Percentiles rank a stretch among this genome's conserved stretches.
Conservation (phyloP, 345 rosid species). For the Clarkia xantiana region DNA sequence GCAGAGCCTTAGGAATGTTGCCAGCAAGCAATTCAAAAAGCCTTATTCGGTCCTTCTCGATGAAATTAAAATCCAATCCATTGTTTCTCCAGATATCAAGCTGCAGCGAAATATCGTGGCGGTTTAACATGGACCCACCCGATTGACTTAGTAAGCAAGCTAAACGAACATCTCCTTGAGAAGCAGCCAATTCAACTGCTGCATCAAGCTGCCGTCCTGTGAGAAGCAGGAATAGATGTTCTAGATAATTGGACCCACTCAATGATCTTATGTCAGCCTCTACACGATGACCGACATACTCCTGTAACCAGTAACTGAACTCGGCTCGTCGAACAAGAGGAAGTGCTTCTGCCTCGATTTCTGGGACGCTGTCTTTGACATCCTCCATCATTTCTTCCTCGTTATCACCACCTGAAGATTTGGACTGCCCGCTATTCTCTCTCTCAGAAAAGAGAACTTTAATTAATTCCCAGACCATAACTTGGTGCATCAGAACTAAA, state of each 20-base stretch:
- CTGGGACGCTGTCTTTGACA: slow-evolving; percentile 47
- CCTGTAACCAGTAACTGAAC: slow-evolving; percentile 90
- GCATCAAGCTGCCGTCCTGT: slow-evolving; percentile 84
- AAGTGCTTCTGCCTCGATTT: slow-evolving; percentile 54
- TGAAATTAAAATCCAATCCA: slow-evolving; percentile 81
- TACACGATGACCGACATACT: slow-evolving; percentile 80
- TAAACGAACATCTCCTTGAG: slow-evolving; percentile 84
- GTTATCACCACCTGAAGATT: slow-evolving; percentile 48
- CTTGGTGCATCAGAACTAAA: slow-evolving; percentile 77
- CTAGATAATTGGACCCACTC: slow-evolving; percentile 61
- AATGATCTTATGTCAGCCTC: slow-evolving; percentile 74
- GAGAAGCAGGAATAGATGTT: slow-evolving; percentile 62
- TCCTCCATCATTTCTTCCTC: slow-evolving; percentile 95
- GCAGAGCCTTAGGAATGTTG: slow-evolving; percentile 52
- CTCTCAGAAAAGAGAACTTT: slow-evolving; percentile 82
- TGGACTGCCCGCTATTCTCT: slow-evolving; percentile 37
- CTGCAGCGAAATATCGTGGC: slow-evolving; percentile 50
- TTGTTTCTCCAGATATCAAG: slow-evolving; percentile 79
- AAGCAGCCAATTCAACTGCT: slow-evolving; percentile 77
- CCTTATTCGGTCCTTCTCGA: slow-evolving; percentile 64
- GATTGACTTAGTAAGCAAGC: slow-evolving; percentile 96
- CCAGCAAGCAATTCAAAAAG: slow-evolving; percentile 91
- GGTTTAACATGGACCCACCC: slow-evolving; percentile 74
- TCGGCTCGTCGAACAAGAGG: slow-evolving; percentile 88
- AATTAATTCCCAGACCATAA: slow-evolving; percentile 90